These are phyloP conservation scores for Lomentospora prolificans DNA, from an alignment of 2,329 filamentous ascomycete genomes.

Conservation along the genomic window DNA sequence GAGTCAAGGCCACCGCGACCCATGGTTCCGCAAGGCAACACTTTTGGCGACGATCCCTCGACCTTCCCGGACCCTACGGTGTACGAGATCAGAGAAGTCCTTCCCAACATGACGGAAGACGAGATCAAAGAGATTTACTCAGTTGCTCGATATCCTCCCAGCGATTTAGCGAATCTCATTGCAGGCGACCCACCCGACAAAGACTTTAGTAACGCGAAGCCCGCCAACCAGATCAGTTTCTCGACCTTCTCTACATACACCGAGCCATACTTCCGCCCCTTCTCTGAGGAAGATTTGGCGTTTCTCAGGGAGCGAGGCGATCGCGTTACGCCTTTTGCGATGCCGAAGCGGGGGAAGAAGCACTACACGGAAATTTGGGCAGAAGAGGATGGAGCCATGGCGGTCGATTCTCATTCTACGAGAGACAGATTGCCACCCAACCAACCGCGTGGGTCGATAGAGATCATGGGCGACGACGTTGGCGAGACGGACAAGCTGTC, in stretches of 20 bases:
- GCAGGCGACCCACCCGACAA: slow-evolving; percentile 85
- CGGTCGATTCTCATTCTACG: slow-evolving; percentile 55
- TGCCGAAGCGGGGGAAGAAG: slow-evolving; percentile 73
- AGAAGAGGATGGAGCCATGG: slow-evolving; percentile 78
- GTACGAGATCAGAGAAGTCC: slow-evolving; percentile 77
- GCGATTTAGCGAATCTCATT: slow-evolving; percentile 74
- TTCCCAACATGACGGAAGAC: slow-evolving; percentile 69
- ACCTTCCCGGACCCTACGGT: slow-evolving; percentile 87
- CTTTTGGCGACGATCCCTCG: slow-evolving; percentile 85
- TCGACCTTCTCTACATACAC: slow-evolving; percentile 87
- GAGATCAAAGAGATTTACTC: slow-evolving; percentile 82
- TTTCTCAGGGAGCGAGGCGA: slow-evolving; percentile 89
- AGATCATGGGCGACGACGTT: slow-evolving; percentile 78
- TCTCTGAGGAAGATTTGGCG: slow-evolving; percentile 87
- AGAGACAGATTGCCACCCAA: slow-evolving; percentile 65
- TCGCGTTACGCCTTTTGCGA: slow-evolving; percentile 70
- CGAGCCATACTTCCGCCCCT: slow-evolving; percentile 81
- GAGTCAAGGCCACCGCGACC: slow-evolving; percentile 51
- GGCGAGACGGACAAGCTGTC: slow-evolving; percentile 84
- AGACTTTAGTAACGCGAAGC: slow-evolving; percentile 91
- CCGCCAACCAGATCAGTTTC: slow-evolving; percentile 87
- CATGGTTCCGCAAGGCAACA: slow-evolving; percentile 67
- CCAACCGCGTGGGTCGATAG: slow-evolving; percentile 74
- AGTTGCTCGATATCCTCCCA: slow-evolving; percentile 72
- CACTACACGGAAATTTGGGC: slow-evolving; percentile 89